Evolutionary conservation across 257 asterid species (phyloP), one percentile per base, ranked within the genome.

Genomic region (Cynanchum wilfordii): DNA sequence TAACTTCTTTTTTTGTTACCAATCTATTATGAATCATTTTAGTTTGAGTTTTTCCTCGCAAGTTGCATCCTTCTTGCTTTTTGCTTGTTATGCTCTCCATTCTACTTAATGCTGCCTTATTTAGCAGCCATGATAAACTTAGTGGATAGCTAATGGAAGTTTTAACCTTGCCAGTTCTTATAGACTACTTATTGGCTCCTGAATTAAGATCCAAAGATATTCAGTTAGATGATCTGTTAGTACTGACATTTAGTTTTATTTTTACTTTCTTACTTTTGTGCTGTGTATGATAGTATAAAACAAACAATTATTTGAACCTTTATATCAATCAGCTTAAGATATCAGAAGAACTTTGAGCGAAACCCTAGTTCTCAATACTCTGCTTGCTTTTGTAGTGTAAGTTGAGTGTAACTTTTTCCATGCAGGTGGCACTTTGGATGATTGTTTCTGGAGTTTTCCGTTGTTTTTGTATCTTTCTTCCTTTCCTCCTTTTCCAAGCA

Each of bases 401-500:
- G 62, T 63, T 19, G 42, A 47, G 24, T 17, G 25, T n/a, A 62
- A 22, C 42, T 52, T 73, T 62, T 59, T 27, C 62, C 29, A 3
- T 82, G 75, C 74, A 91, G 98, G 79, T 54, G 72, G 80, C 83
- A 65, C 25, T 82, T 79, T 79, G 75, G 85, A 80, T 83, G 82
- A 79, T 90, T 81, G 77, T 89, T 66, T 79, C 78, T 74, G 99
- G 93, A 65, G 95, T 83, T 69, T 65, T 86, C 54, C 86, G 82
- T 72, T 81, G 90, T 81, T 76, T 90, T 10, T 86, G 81, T 77
- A 81, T 94, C 78, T 74, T 85, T 81, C 54, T 63, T 76, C 99
- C 95, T 24, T 94, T 94, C 66, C 68, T 90, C 77, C 81, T 84
- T 72, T 94, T 87, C 80, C 99, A 91, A 90, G 86, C 88, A 60